Base-by-base conservation (phyloP, 2,329 filamentous ascomycete genomes). In the Pleurostoma richardsiae region DNA sequence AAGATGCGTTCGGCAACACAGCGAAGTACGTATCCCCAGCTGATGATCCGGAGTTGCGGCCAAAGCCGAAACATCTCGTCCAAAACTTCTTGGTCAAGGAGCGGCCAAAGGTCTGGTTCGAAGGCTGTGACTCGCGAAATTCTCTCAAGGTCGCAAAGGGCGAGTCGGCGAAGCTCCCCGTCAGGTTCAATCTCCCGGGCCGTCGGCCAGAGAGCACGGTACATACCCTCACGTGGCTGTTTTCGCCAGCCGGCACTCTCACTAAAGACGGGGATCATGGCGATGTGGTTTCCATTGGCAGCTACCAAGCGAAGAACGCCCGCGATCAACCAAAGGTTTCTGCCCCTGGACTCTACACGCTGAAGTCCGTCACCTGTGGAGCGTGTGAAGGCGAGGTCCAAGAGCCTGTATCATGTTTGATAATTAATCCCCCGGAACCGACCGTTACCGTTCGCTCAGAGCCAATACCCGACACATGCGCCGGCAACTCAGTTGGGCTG, bases 381-480 rank as follows among this genome's bases (percentile, higher is more conserved):
- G 86, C 83, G 50, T 99, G 94, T 60, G 75, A 82, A 31, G 94
- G 94, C 41, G 91, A 97, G 56, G 83, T 99, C 4, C 78, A 92
- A 53, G 94, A 99, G 63, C 94, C 94, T 29, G 88, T 92, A 3
- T 94, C 91, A n/a, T 97, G 92, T 64, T 75, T 96, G 49, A 72
- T 99, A 45, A 77, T 95, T 54, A 99, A 97, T 54, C 94, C 94
- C 4, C 85, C 94, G 1, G 85, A 96, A 66, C 94, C 94, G 7
- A 82, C 85, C 46, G 65, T 99, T 48, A 74, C 80, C 4, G 72
- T 99, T 43, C 79, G 78, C 30, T 77, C 83, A 5, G 87, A 95
- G 56, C 85, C 90, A 52, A 90, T 99, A 40, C 87, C 89, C 44
- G 94, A 99, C 65, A 95, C 95, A 62, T 99, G 94, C 63, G 92